Evolutionary conservation across 129 eudicot genomes (phyloP).

Genomic region (Tagetes erecta): DNA sequence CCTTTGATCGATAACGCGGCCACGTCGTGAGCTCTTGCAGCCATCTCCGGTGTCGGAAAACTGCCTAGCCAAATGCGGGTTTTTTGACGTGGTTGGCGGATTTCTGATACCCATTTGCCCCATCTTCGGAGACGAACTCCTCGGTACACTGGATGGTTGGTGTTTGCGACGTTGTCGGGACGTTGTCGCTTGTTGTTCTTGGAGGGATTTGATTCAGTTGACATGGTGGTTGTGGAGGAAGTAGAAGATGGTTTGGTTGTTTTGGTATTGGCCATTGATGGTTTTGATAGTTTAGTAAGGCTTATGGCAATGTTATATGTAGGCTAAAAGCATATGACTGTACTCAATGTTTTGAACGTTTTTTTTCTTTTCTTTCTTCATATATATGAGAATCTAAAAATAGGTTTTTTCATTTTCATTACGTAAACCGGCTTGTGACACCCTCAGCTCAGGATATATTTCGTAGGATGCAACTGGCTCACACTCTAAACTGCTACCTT

Average conservation of each 20-base stretch:
- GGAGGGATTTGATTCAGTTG: neutral
- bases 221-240: neutral
- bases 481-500: no score
- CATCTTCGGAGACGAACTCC: conserved; percentile 7
- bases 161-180: neutral
- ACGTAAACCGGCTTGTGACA: no score
- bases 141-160: neutral
- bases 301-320: neutral
- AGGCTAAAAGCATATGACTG: neutral
- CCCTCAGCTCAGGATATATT: no score
- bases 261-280: conserved; percentile 9
- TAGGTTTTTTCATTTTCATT: no score
- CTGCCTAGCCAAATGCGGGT: conserved; percentile 15
- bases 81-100: conserved; percentile 13
- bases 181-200: neutral
- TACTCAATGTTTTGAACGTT: neutral
- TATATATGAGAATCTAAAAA: no score
- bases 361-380: no score
- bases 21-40: conserved; percentile 5
- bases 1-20: conserved; percentile 33
- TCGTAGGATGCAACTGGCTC: no score
- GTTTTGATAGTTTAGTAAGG: neutral
- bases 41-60: conserved; percentile 17
- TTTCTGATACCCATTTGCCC: conserved; percentile 18
- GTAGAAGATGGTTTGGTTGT: neutral